Base-by-base conservation (phyloP, 139 green algal genomes). In the Chlamydomonas schloesseri region DNA sequence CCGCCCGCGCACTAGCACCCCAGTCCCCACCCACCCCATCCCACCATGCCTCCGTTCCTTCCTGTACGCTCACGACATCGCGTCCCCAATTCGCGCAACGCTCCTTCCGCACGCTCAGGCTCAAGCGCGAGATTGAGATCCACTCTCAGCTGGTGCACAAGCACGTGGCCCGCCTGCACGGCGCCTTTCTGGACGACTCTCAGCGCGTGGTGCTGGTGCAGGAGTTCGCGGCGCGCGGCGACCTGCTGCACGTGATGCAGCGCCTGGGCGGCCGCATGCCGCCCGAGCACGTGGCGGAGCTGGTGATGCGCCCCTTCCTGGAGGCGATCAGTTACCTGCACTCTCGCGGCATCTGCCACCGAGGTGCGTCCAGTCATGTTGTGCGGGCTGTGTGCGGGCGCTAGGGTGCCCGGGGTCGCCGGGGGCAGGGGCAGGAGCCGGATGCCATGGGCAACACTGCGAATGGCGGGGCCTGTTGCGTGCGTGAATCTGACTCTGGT, bases 171-270 rank as follows among this genome's bases (percentile, higher is more conserved):
- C 86, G 77, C 33, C 74, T 91, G 33, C 86, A 88, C 60, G 84
- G 57, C 23, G 88, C 88, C 1, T 91, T 91, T 79, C 71, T 84
- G 78, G 64, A 84, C 78, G 78, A 88, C 36, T 37, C 64, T 26
- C 83, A 91, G 37, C 79, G 84, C 4, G 83, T 91, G 10, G 88
- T 91, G 46, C 86, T 91, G 65, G 88, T 91, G 33, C 88, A 88
- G 67, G 88, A 91, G 58, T 89, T 83, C 69, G 83, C 83, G 4
- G 64, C 88, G 33, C 83, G 75, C 4, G 88, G 88, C 33, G 83
- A 89, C 80, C 79, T 91, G n/a, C 82, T 85, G 65, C 72, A 29
- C 28, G 69, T 89, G 21, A 33, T 89, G 71, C 73, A 88, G 72
- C 86, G 82, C 34, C 62, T 88, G 1, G 88, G 88, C 29, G 88